These are phyloP conservation scores for Phylloporus sp. DNA, from an alignment of 1,284 basidiomycete species.

Conservation along the genomic window DNA sequence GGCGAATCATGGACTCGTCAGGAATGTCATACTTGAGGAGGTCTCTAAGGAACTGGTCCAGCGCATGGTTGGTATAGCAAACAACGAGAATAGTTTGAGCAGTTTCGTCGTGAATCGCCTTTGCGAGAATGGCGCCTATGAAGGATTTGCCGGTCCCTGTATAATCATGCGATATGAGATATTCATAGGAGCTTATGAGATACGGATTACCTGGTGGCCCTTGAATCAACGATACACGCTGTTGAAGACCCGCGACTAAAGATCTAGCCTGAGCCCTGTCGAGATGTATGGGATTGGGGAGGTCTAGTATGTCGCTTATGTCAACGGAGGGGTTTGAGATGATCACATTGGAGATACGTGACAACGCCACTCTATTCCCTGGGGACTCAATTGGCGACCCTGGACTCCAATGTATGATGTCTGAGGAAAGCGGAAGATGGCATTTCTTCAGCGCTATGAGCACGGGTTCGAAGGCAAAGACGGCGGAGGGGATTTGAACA, in stretches of 20 bases:
- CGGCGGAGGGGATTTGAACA: constrained; percentile 60
- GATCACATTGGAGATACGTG: constrained; percentile 48
- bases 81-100: constrained; percentile 62
- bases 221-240: constrained; percentile 66
- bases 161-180: neutral
- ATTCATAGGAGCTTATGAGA: neutral
- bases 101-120: constrained; percentile 58
- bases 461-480: constrained; percentile 69
- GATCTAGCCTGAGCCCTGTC: constrained; percentile 61
- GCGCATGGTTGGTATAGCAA: constrained; percentile 74
- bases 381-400: constrained; percentile 18
- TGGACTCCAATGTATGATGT: constrained; percentile 59
- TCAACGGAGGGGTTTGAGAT: constrained; percentile 44
- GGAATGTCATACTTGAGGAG: constrained; percentile 65
- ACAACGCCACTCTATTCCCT: neutral
- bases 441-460: constrained; percentile 54
- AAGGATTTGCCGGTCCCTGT: constrained; percentile 77
- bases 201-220: constrained; percentile 64
- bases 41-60: constrained; percentile 69
- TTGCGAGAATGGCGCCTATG: constrained; percentile 69
- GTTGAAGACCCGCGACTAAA: constrained; percentile 56
- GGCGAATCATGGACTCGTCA: constrained; percentile 51
- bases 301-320: constrained; percentile 46
- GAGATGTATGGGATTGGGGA: constrained; percentile 49
- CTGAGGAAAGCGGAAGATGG: constrained; percentile 50